phyloP scores from a whole-genome alignment of 345 rosid genomes.

The Syzygium jambos region DNA sequence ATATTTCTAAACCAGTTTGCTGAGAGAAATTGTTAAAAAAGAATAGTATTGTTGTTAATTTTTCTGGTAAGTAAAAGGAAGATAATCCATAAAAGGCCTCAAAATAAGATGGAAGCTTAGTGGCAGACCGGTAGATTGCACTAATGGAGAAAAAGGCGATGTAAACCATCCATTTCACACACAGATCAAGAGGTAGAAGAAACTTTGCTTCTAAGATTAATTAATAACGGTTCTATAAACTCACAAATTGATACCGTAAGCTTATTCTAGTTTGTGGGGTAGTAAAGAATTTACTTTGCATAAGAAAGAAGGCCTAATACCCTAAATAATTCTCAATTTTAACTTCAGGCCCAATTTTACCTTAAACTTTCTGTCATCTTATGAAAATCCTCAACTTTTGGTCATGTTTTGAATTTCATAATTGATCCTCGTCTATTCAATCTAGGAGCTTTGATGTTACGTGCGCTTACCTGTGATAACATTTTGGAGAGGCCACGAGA shows the following conservation, averaged over 20 bases:
- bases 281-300: background rate
- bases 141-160: background rate
- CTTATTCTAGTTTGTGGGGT: background rate
- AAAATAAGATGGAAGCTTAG: background rate
- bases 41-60: background rate
- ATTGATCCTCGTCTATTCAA: background rate
- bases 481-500: background rate
- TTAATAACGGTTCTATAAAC: background rate
- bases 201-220: background rate
- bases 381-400: no score
- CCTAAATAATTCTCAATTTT: no score
- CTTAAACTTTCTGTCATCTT: no score
- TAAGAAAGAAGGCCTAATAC: background rate
- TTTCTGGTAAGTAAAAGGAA: background rate
- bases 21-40: background rate
- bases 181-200: background rate
- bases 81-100: background rate
- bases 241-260: background rate
- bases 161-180: background rate
- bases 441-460: background rate
- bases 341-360: no score
- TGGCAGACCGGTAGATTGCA: background rate
- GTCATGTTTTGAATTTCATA: background rate
- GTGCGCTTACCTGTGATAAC: background rate
- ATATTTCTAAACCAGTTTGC: background rate